Conservation (phyloP, 23 red algal species). For the Gracilaria vermiculophylla region DNA sequence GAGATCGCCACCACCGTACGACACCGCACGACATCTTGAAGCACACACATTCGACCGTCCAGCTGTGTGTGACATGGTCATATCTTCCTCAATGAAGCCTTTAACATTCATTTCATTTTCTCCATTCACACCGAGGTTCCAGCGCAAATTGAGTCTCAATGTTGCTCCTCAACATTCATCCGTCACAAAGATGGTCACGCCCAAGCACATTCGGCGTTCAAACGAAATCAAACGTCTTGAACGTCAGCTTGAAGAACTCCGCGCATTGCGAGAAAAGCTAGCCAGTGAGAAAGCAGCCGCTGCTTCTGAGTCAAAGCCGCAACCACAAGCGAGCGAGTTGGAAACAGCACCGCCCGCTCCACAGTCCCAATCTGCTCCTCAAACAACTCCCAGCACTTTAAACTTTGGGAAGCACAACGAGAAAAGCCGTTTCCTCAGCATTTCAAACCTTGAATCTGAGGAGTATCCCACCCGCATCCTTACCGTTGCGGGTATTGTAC, state of each 20-base stretch:
- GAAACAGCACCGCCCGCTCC: background rate
- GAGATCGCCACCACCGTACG: too few species aligned
- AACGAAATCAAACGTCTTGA: constrained; percentile 50
- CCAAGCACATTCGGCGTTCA: constrained; percentile 20
- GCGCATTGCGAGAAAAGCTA: constrained; percentile 36
- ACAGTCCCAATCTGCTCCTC: background rate
- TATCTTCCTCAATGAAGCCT: background rate
- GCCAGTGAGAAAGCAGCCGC: background rate
- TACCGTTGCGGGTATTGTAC: constrained; percentile 40
- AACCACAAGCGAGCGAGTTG: too few species aligned
- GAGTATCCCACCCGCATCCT: constrained; percentile 40
- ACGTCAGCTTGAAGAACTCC: constrained; percentile 48
- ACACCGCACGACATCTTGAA: too few species aligned
- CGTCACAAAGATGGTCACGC: constrained; percentile 15
- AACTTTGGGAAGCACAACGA: constrained; percentile 49
- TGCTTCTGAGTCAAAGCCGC: background rate
- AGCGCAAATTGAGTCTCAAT: background rate
- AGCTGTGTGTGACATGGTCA: too few species aligned
- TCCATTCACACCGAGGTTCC: background rate
- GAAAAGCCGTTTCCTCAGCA: constrained; percentile 45
- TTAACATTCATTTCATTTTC: background rate
- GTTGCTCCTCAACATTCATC: background rate
- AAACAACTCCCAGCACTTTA: background rate
- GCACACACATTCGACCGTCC: too few species aligned
- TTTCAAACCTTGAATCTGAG: constrained; percentile 39